phyloP scores from a whole-genome alignment of 2,329 filamentous ascomycete species.

The Botrytis pseudocinerea region DNA sequence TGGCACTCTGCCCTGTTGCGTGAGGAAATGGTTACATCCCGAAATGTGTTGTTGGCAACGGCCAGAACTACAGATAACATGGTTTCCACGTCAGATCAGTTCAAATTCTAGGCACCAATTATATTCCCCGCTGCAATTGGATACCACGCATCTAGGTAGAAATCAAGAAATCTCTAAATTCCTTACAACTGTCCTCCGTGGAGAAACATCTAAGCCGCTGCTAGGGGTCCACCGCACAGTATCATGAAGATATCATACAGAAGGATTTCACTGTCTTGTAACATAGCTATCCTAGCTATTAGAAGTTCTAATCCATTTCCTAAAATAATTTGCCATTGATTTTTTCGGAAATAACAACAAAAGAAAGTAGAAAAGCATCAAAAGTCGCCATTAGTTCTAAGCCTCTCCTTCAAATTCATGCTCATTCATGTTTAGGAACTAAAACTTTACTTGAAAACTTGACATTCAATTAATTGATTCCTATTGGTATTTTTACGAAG shows the following conservation, averaged over 20 bases:
- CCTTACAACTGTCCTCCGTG: background rate
- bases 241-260: background rate
- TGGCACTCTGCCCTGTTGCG: background rate
- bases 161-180: background rate
- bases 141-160: background rate
- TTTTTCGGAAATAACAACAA: background rate
- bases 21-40: background rate
- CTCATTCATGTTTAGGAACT: background rate
- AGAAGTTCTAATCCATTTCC: background rate
- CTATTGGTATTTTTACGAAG: background rate
- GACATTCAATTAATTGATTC: background rate
- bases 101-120: background rate
- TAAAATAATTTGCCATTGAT: background rate
- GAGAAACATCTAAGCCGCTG: background rate
- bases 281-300: background rate
- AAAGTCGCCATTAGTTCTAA: background rate
- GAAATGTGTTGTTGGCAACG: background rate
- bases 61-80: background rate
- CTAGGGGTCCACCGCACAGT: background rate
- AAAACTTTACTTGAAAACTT: background rate
- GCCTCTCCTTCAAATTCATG: background rate
- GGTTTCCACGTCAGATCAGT: background rate
- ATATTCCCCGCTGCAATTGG: background rate
- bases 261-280: background rate
- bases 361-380: background rate